phyloP scores from a whole-genome alignment of 1,284 basidiomycete genomes.

The Cerioporus squamosus region DNA sequence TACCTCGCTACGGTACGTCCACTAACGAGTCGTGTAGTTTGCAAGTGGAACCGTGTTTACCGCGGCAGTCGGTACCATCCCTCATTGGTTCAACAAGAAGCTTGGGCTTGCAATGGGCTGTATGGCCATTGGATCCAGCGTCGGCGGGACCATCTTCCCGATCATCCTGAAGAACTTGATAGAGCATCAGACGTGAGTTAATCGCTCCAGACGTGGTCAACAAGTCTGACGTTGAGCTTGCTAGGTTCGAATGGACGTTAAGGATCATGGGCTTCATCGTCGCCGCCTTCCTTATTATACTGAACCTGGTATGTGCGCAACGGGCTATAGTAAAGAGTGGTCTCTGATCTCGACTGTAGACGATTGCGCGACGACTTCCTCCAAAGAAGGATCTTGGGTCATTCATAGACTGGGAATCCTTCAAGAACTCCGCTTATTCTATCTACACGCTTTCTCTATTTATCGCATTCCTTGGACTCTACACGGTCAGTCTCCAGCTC shows the following conservation, averaged over 20 bases:
- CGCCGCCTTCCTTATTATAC: slow-evolving; percentile 42
- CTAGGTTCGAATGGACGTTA: slow-evolving; percentile 65
- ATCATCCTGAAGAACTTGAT: slow-evolving; percentile 45
- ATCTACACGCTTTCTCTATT: slow-evolving; percentile 47
- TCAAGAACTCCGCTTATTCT: slow-evolving; percentile 49
- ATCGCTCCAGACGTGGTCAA: no score
- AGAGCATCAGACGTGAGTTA: slow-evolving; percentile 37
- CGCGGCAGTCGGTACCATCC: slow-evolving; percentile 44
- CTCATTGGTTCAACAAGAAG: slow-evolving; percentile 53
- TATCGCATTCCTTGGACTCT: slow-evolving; percentile 61
- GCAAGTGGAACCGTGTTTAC: slow-evolving; percentile 46
- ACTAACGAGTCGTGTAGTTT: slow-evolving; percentile 18
- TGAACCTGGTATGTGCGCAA: slow-evolving; percentile 42
- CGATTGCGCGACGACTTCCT: slow-evolving; percentile 52
- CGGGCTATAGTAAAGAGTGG: slow-evolving; percentile 12
- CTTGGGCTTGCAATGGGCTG: slow-evolving; percentile 46
- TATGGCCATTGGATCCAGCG: slow-evolving; percentile 42
- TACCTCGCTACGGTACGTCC: neutral
- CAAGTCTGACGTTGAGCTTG: no score
- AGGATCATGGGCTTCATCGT: slow-evolving; percentile 59
- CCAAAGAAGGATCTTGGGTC: slow-evolving; percentile 52
- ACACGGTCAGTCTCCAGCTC: slow-evolving; percentile 41
- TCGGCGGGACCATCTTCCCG: slow-evolving; percentile 51
- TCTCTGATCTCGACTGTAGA: slow-evolving; percentile 32
- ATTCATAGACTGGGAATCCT: slow-evolving; percentile 51